phyloP scores from a whole-genome alignment of 495 filamentous ascomycete species.

The Penicillium subrubescens region DNA sequence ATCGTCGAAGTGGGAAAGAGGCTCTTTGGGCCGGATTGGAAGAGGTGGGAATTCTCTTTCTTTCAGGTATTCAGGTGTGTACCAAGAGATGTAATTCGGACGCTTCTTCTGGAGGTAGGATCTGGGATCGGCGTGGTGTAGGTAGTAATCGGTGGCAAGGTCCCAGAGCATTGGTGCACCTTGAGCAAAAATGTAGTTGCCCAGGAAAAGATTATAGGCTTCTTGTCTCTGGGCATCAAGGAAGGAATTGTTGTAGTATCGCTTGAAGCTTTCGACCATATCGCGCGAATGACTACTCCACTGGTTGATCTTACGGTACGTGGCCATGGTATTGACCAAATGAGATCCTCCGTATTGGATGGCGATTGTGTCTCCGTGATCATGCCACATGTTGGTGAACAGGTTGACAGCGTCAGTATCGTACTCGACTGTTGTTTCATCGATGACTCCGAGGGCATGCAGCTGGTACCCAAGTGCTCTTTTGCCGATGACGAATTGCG shows the following conservation, averaged over 20 bases:
- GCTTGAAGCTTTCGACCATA: conserved; percentile 99
- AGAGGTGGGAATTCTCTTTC: conserved; percentile 57
- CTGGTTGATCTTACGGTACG: conserved; percentile 97
- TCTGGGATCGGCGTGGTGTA: conserved; percentile 85
- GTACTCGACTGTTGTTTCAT: conserved; percentile 78
- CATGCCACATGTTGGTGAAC: conserved; percentile 94
- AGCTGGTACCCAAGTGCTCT: conserved; percentile 89
- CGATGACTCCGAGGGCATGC: conserved; percentile 87
- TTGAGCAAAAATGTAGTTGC: conserved; percentile 90
- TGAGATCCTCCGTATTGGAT: conserved; percentile 98
- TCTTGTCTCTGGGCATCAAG: conserved; percentile 95
- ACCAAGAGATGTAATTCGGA: conserved; percentile 83
- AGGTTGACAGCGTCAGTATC: conserved; percentile 94
- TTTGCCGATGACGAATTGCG: conserved; percentile 98
- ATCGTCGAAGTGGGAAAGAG: conserved; percentile 77
- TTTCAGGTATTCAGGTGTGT: conserved; percentile 73
- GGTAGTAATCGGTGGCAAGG: conserved; percentile 91
- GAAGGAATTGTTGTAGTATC: conserved; percentile 99
- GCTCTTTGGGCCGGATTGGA: conserved; percentile 51
- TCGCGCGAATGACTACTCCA: conserved; percentile 97
- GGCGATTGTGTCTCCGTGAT: conserved; percentile 96
- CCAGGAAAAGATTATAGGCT: conserved; percentile 96
- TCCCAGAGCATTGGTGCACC: conserved; percentile 98
- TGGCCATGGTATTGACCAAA: conserved; percentile 98
- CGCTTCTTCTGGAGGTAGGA: conserved; percentile 65